Evolutionary conservation across 2,329 filamentous ascomycete species (phyloP).

Genomic region (Nemania sp.): DNA sequence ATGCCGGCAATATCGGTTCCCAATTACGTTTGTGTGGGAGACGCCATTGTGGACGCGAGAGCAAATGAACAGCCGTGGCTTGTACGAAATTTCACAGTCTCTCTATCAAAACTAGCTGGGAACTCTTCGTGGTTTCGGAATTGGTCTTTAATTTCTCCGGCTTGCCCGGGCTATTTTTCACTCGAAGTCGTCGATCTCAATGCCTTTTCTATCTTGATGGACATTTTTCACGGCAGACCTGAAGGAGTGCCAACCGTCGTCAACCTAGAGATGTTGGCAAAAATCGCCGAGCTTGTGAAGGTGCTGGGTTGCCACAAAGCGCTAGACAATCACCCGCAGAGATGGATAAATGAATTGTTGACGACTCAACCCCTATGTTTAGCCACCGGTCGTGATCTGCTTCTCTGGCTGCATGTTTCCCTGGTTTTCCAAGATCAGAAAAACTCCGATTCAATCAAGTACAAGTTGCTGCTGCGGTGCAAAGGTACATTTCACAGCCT

Average conservation of each 20-base stretch:
- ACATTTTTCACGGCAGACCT: not conserved
- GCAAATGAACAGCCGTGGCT: too few relatives aligned
- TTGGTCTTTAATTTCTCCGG: not conserved
- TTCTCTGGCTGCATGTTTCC: slow-evolving; percentile 6
- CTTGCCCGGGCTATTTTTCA: not conserved
- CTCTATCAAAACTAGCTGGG: not conserved
- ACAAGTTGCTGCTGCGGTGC: too few relatives aligned
- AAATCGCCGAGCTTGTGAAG: slow-evolving; percentile 1
- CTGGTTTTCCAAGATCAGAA: not conserved
- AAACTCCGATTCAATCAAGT: too few relatives aligned
- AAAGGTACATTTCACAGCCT: not conserved
- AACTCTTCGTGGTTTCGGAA: not conserved
- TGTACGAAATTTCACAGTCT: not conserved
- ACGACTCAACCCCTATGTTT: not conserved
- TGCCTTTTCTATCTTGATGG: slow-evolving; percentile 8
- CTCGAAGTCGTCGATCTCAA: slow-evolving; percentile 3
- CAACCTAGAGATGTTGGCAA: not conserved
- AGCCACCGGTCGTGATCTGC: not conserved
- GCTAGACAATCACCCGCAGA: not conserved
- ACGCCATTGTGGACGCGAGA: too few relatives aligned
- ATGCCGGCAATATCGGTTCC: not conserved
- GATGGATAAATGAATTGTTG: not conserved
- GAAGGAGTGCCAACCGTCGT: not conserved
- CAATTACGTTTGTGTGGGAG: too few relatives aligned
- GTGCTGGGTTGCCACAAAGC: not conserved